A percentile compares a stretch with the other conserved stretches of the same genome.
Conservation (phyloP, 306 rosid species). For the Rosa rugosa region DNA sequence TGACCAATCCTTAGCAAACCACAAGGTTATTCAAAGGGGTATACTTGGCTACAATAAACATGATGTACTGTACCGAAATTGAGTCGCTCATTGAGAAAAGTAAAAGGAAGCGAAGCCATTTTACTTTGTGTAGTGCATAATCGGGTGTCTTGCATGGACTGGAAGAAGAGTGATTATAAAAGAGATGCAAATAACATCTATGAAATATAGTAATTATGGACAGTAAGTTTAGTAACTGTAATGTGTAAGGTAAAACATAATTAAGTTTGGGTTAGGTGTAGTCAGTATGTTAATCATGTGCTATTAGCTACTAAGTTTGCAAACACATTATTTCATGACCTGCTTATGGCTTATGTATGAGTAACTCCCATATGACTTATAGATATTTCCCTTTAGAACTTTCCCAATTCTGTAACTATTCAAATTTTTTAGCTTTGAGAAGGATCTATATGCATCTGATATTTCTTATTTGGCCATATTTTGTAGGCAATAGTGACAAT, state of each 20-base stretch:
- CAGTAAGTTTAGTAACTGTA: neutral
- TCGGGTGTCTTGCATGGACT: neutral
- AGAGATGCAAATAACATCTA: neutral
- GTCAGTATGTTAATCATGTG: neutral
- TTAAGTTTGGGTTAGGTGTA: neutral
- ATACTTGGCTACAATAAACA: neutral
- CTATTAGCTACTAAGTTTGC: neutral
- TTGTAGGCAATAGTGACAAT: slow-evolving; percentile 81
- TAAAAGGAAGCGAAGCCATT: neutral
- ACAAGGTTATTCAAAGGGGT: neutral
- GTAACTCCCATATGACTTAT: neutral
- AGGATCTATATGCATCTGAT: slow-evolving; percentile 30
- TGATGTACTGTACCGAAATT: neutral
- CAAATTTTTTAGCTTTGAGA: slow-evolving; percentile 14
- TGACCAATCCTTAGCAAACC: neutral
- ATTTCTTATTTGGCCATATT: slow-evolving; percentile 31
- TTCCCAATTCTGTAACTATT: neutral
- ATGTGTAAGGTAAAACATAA: neutral
- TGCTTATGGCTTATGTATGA: neutral
- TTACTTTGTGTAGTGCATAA: neutral
- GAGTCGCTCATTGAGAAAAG: neutral
- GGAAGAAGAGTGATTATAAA: slow-evolving; percentile 11
- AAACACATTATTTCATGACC: neutral
- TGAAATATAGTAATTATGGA: neutral
- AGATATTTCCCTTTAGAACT: neutral